Conservation (phyloP, 305 asterid genomes). For the Salvia sclarea region DNA sequence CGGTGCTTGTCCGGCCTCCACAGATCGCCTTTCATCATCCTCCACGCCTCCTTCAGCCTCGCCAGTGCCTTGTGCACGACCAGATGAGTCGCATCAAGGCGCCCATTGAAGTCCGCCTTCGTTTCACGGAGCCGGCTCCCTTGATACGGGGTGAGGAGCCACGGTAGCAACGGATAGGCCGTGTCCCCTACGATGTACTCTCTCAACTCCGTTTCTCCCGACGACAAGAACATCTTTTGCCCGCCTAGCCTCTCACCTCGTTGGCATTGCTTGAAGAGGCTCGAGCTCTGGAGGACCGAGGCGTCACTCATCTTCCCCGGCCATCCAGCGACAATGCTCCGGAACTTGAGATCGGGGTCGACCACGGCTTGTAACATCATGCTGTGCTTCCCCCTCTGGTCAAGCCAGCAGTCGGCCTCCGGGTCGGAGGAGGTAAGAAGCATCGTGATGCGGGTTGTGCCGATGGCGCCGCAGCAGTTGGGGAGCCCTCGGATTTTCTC, state of each 20-base stretch:
- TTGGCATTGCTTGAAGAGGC: slow-evolving; percentile 50
- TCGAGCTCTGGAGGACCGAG: slow-evolving; percentile 52
- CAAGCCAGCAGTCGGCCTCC: slow-evolving; percentile 64
- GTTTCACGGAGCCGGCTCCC: slow-evolving; percentile 44
- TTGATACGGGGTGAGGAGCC: slow-evolving; percentile 80
- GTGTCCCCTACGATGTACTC: slow-evolving; percentile 74
- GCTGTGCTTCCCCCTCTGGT: slow-evolving; percentile 62
- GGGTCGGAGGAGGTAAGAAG: slow-evolving; percentile 63
- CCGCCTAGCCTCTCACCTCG: slow-evolving; percentile 54
- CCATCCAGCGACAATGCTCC: slow-evolving; percentile 59
- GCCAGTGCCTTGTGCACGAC: slow-evolving; percentile 64
- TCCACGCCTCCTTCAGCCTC: slow-evolving; percentile 75
- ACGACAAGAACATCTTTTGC: slow-evolving; percentile 26
- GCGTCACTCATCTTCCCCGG: slow-evolving; percentile 67
- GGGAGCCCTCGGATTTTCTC: slow-evolving; percentile 68
- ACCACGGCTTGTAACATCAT: slow-evolving; percentile 75
- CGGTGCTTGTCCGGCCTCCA: slow-evolving; percentile 90
- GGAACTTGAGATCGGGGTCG: slow-evolving; percentile 69
- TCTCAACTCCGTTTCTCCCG: slow-evolving; percentile 40
- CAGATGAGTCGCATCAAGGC: slow-evolving; percentile 45
- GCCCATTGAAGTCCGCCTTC: slow-evolving; percentile 54
- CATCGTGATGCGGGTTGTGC: slow-evolving; percentile 69
- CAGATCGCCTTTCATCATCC: slow-evolving; percentile 72
- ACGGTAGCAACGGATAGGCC: slow-evolving; percentile 66
- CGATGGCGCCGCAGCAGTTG: slow-evolving; percentile 84